phyloP scores from a whole-genome alignment of 257 asterid species.

The Solanum lycopersicoides region DNA sequence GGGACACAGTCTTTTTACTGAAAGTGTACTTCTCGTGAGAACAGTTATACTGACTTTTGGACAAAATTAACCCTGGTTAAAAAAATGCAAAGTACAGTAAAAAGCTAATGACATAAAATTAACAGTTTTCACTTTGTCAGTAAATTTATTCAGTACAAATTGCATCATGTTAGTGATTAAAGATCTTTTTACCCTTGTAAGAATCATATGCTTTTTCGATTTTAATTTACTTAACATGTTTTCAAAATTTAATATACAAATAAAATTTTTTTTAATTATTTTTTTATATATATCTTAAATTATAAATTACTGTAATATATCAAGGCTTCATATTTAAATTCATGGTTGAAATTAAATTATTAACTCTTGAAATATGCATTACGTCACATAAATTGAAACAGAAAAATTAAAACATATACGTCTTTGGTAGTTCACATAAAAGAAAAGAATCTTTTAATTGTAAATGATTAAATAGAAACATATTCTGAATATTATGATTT shows the following conservation, averaged over 20 bases:
- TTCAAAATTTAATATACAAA: not conserved
- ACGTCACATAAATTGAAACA: no score
- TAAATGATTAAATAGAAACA: no score
- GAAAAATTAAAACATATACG: accelerated
- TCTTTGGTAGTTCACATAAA: no score
- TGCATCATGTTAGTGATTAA: not conserved
- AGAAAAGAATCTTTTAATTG: no score
- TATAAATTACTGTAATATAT: no score
- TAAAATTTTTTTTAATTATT: no score
- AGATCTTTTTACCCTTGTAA: not conserved
- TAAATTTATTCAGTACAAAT: not conserved
- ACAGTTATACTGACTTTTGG: not conserved
- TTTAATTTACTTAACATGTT: not conserved
- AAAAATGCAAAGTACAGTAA: not conserved
- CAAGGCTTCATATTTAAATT: no score
- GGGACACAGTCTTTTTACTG: not conserved
- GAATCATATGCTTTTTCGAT: accelerated
- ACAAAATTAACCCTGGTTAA: not conserved
- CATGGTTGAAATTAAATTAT: no score
- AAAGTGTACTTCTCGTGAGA: not conserved
- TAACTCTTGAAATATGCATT: no score
- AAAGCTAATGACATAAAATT: not conserved
- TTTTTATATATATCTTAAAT: no score
- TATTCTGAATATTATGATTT: no score
- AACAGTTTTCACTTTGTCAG: not conserved